Evolutionary conservation across 2,329 filamentous ascomycete species (phyloP), one percentile per base, ranked within the genome.

Genomic region (Colletotrichum chrysophilum): DNA sequence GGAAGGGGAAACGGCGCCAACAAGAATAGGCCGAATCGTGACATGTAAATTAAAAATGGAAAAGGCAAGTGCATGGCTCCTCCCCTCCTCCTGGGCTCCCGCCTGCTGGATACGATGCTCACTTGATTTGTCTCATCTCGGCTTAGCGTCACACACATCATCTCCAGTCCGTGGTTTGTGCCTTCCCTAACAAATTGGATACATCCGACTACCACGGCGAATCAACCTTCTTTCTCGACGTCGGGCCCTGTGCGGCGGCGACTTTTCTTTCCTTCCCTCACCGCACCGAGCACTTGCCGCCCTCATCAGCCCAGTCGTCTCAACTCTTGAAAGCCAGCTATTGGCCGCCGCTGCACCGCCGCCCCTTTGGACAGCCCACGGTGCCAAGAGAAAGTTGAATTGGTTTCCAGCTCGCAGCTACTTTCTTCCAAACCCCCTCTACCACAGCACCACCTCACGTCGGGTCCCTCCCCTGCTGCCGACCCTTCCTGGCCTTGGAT

Each of bases 21-120:
- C 48, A 36, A 36, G 61, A 71, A 76, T 28, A 62, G 60, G 73
- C 30, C 65, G 36, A 74, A 69, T 66, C 65, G 70, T 66, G 71
- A 69, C 61, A 75, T 70, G 71, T 76, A 75, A 76, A 76, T 76
- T 75, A 76, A 76, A 74, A 76, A 74, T 74, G 74, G 71, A 36
- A 74, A 76, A 76, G 65, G 65, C 61, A 69, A 69, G 34, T 32
- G 66, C 58, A 66, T 43, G 61, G 61, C 66, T 67, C 61, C 36
- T 65, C 21, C 43, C 34, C 67, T 72, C 66, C 66, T 67, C 61
- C 36, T 65, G 24, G 60, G 48, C 67, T 72, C 66, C 71, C 62
- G 72, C 72, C 61, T 64, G 65, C 64, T 76, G 74, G 71, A 75
- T 76, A 75, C 65, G 74, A 76, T 76, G 66, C 71, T 70, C 66